Evolutionary conservation across 176 grass and related monocot species (phyloP).

Genomic region (Aegilops tauschii): DNA sequence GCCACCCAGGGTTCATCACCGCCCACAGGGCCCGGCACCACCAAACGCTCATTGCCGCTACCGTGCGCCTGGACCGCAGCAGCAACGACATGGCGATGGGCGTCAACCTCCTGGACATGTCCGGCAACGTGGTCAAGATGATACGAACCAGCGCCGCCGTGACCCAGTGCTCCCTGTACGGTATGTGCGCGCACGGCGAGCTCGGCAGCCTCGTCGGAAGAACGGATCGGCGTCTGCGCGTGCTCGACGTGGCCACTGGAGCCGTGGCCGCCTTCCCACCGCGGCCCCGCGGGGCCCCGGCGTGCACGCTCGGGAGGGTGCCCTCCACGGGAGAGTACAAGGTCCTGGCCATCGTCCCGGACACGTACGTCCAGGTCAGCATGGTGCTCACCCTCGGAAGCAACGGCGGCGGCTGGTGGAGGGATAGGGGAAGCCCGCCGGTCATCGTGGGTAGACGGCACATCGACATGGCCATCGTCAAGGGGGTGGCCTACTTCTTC

Average conservation of each 20-base stretch:
- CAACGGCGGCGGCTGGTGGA: background rate
- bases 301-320: background rate
- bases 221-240: background rate
- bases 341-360: background rate
- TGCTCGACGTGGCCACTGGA: background rate
- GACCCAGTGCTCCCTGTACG: background rate
- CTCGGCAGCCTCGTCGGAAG: background rate
- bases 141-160: background rate
- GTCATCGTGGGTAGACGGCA: background rate
- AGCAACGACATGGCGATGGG: background rate
- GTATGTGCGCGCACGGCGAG: background rate
- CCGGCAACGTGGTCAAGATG: slow-evolving; percentile 3
- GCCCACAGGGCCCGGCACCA: background rate
- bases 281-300: background rate
- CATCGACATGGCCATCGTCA: background rate
- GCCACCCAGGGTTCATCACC: background rate
- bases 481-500: background rate
- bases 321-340: background rate
- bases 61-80: background rate
- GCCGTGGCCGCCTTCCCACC: background rate
- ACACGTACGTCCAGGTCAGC: too few species aligned
- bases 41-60: background rate
- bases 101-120: background rate
- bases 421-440: background rate
- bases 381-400: background rate